phyloP scores from a whole-genome alignment of 441 rosid genomes.

The Adansonia gregorii region DNA sequence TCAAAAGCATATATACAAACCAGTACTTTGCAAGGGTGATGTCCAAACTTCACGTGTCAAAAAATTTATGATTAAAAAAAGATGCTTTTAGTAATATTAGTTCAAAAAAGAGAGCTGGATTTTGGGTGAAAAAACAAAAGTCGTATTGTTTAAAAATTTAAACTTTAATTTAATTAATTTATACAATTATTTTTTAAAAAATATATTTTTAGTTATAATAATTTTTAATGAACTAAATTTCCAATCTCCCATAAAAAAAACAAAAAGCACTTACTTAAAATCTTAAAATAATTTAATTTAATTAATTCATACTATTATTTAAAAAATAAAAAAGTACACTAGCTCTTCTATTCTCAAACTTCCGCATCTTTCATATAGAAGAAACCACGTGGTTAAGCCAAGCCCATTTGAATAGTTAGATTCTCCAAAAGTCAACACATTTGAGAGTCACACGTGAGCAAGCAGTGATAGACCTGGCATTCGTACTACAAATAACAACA shows the following conservation, averaged over 20 bases:
- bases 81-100: not conserved
- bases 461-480: conserved; percentile 52
- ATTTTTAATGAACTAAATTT: too few species aligned
- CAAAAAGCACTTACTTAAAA: too few species aligned
- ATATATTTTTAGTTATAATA: too few species aligned
- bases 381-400: conserved; percentile 23
- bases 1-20: not conserved
- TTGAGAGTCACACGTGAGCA: conserved; percentile 65
- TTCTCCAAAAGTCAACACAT: conserved; percentile 46
- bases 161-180: too few species aligned
- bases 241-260: too few species aligned
- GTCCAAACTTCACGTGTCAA: not conserved
- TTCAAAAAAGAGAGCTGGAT: not conserved
- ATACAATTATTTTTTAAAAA: too few species aligned
- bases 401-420: conserved; percentile 16
- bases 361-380: too few species aligned
- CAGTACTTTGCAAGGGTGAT: not conserved
- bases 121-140: conserved; percentile 38
- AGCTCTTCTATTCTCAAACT: too few species aligned
- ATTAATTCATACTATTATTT: too few species aligned
- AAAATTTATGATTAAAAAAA: not conserved
- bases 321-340: too few species aligned
- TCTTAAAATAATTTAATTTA: too few species aligned
- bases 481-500: conserved; percentile 17
- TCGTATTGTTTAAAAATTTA: conserved; percentile 37